Evolutionary conservation across 2,329 filamentous ascomycete genomes (phyloP), one percentile per base, ranked within the genome.

Genomic region (Colletotrichum karsti): DNA sequence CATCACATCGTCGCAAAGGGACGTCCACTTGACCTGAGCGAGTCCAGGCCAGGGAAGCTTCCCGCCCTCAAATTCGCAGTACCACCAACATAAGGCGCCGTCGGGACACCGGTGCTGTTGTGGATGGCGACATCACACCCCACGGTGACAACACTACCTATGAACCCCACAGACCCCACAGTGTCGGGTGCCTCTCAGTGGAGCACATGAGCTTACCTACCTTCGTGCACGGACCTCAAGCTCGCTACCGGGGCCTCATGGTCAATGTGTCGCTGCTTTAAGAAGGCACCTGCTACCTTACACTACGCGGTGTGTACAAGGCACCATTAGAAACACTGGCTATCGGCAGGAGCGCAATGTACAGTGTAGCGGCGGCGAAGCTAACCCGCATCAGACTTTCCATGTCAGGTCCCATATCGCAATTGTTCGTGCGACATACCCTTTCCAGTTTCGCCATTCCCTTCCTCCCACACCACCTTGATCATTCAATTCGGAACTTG

Each of bases 71-170:
- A 6, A 18, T 41, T 7, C n/a, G 37, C 37, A 6, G 37, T 13
- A 41, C 30, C 7, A 35, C 30, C 30, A 33, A 12, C 30, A n/a
- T n/a, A n/a, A n/a, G n/a, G n/a, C n/a, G n/a, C n/a, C n/a, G n/a
- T 12, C 5, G 33, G 13, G 33, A 42, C 39, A 15, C 39, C 18
- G 46, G 24, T 26, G 7, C 13, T 15, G 20, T 50, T 30, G 28
- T 20, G 5, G 28, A 60, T 67, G 58, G 63, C 63, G 58, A 56
- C 58, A 67, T 63, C 35, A 51, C 51, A 57, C 64, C 59, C 51
- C 20, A 22, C 64, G 15, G 33, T 67, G 51, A 67, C 59, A 46
- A 63, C 59, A 67, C 35, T 22, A n/a, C n/a, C n/a, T n/a, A n/a
- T n/a, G 28, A 44, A 37, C n/a, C 20, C 22, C 15, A 39, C n/a